phyloP scores from a whole-genome alignment of 169 alveolate species.

The Babesia caballi region DNA sequence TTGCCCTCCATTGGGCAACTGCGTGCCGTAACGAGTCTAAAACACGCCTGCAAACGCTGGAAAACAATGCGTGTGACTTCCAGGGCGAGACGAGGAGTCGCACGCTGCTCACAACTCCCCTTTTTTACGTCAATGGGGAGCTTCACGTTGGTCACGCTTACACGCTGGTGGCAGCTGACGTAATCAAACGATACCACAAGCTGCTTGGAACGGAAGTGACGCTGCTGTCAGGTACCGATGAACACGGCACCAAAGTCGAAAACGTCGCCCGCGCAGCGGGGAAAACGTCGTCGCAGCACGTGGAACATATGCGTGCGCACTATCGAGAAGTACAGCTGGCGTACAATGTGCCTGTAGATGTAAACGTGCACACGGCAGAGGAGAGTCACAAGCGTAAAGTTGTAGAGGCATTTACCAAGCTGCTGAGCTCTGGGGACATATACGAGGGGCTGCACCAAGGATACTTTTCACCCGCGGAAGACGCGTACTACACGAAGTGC shows the following conservation, averaged over 20 bases:
- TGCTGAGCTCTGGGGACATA: slow-evolving; percentile 52
- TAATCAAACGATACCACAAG: slow-evolving; percentile 42
- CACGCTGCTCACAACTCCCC: slow-evolving; percentile 50
- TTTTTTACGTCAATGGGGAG: slow-evolving; percentile 72
- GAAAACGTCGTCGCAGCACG: slow-evolving; percentile 48
- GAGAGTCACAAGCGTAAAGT: slow-evolving; percentile 67
- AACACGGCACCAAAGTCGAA: slow-evolving; percentile 85
- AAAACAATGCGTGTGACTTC: not conserved
- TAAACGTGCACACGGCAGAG: slow-evolving; percentile 77
- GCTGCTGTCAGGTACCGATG: slow-evolving; percentile 85
- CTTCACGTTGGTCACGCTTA: slow-evolving; percentile 80
- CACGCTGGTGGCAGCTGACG: slow-evolving; percentile 70
- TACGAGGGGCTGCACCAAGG: slow-evolving; percentile 74
- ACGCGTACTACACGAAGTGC: slow-evolving; percentile 45
- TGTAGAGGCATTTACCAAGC: slow-evolving; percentile 30
- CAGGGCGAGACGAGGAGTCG: not conserved
- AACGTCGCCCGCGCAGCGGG: slow-evolving; percentile 61
- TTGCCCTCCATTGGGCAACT: not conserved
- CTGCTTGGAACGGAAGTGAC: slow-evolving; percentile 25
- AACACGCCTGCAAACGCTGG: not conserved
- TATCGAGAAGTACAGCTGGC: slow-evolving; percentile 59
- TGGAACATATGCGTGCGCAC: slow-evolving; percentile 62
- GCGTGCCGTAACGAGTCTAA: not conserved
- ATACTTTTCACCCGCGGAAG: slow-evolving; percentile 68
- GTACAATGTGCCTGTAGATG: slow-evolving; percentile 68